A percentile compares a stretch with the other conserved stretches of the same genome.
phyloP scores from a whole-genome alignment of 2,329 filamentous ascomycete species.

The Pestalotiopsis sp. region DNA sequence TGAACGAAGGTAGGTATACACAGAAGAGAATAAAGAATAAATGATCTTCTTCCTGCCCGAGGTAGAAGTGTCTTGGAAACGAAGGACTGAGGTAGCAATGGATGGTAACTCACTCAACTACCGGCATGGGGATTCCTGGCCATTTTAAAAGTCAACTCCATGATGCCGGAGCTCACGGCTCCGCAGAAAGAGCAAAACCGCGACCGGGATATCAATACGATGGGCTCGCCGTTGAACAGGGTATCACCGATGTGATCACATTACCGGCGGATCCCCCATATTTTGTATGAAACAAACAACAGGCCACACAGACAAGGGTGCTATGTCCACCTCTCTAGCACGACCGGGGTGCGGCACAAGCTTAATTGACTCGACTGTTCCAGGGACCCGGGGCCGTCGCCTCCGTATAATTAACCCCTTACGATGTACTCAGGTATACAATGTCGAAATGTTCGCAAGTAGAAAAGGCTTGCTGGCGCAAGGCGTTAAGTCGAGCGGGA shows the following conservation, averaged over 20 bases:
- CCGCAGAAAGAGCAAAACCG: background rate
- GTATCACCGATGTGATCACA: background rate
- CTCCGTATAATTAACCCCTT: background rate
- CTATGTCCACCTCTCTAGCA: background rate
- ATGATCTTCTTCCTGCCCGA: background rate
- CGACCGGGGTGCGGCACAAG: background rate
- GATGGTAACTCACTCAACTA: background rate
- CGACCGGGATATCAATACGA: background rate
- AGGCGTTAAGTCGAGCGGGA: too few relatives aligned
- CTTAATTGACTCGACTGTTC: background rate
- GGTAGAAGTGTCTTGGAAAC: background rate
- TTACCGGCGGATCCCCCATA: constrained; percentile 1
- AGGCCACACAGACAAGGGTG: background rate
- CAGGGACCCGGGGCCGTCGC: background rate
- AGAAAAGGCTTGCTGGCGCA: background rate
- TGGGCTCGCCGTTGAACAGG: background rate
- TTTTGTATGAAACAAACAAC: constrained; percentile 1
- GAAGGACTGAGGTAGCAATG: background rate
- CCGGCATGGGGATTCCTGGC: background rate
- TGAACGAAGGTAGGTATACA: background rate
- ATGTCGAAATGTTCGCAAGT: background rate
- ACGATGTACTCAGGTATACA: background rate
- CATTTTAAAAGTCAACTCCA: background rate
- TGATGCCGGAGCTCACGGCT: background rate
- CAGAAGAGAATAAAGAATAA: background rate